These are phyloP conservation scores for Geranium brycei DNA, from an alignment of 345 rosid genomes.

Conservation along the genomic window DNA sequence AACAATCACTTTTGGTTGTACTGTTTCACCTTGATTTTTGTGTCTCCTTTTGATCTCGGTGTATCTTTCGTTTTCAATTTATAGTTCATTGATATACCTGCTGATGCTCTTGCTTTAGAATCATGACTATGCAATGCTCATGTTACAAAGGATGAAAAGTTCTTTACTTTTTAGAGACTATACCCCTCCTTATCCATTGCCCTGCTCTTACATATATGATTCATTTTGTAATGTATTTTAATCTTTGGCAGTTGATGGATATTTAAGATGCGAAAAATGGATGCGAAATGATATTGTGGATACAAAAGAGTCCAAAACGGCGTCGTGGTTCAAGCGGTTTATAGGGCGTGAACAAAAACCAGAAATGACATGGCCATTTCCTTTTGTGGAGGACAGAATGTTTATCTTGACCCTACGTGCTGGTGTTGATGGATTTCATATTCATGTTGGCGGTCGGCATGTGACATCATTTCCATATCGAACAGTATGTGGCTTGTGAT, in stretches of 20 bases:
- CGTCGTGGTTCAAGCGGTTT: slow-evolving; percentile 91
- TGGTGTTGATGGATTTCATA: slow-evolving; percentile 87
- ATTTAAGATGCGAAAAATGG: slow-evolving; percentile 83
- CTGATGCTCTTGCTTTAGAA: too few species aligned
- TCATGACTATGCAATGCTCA: too few species aligned
- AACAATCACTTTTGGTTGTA: too few species aligned
- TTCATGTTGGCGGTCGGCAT: slow-evolving; percentile 82
- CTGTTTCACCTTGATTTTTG: too few species aligned
- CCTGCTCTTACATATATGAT: not conserved
- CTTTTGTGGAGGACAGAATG: slow-evolving; percentile 71
- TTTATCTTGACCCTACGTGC: slow-evolving; percentile 84
- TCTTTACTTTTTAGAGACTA: too few species aligned
- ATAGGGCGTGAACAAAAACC: slow-evolving; percentile 97
- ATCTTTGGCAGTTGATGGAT: slow-evolving; percentile 68
- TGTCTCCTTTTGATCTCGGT: too few species aligned
- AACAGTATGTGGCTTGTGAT: slow-evolving; percentile 38
- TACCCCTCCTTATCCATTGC: too few species aligned
- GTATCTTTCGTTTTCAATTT: too few species aligned
- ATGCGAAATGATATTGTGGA: slow-evolving; percentile 60
- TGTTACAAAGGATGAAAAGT: too few species aligned
- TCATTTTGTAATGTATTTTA: not conserved
- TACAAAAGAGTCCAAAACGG: slow-evolving; percentile 70
- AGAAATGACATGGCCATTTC: slow-evolving; percentile 90
- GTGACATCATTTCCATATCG: slow-evolving; percentile 87
- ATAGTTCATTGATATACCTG: too few species aligned